Base-by-base conservation (phyloP, 1,284 basidiomycete species). In the Papiliotrema terrestris region DNA sequence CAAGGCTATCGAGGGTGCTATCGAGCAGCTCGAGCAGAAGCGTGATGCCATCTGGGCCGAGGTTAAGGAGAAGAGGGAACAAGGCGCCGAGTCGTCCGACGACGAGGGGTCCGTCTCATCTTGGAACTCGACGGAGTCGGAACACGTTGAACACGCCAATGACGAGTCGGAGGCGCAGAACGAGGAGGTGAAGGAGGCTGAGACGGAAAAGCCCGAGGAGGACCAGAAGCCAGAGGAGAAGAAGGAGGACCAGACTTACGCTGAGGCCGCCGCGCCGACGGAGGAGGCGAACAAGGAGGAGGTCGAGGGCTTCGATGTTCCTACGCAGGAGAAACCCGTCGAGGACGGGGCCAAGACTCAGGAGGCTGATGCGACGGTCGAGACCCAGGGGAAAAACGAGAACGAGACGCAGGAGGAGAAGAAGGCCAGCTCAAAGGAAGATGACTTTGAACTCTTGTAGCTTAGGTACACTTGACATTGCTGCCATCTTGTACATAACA, bases 1-100 rank as follows among this genome's bases (percentile, higher is more conserved):
- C 42, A 77, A 74, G 56, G 68, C 68, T 44, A 81, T 90, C n/a
- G 87, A 89, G 74, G 60, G 65, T 26, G 87, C 86, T 61, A 67
- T 86, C 35, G 81, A 80, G 56, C 76, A 77, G 41, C 67, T 86
- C 20, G 83, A 83, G 59, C 63, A 66, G 54, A 60, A 67, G 62
- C 71, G 78, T 61, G 76, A 79, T 64, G 61, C 62, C 32, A 59
- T 67, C 45, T 76, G 76, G 79, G 52, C 58, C 13, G 55, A 62
- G n/a, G 66, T 72, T 26, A 62, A 59, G 53, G 62, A 52, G 22
- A 48, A 56, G n/a, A 44, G 71, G 15, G 68, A 71, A 55, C 45
- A 51, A 3, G 72, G 69, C 19, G 65, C 66, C 43, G 68, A 69
- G 52, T 61, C 57, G 39, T 32, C 29, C 29, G 69, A 73, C 45